Conservation (phyloP, 441 rosid genomes). For the Aleurites moluccanus region DNA sequence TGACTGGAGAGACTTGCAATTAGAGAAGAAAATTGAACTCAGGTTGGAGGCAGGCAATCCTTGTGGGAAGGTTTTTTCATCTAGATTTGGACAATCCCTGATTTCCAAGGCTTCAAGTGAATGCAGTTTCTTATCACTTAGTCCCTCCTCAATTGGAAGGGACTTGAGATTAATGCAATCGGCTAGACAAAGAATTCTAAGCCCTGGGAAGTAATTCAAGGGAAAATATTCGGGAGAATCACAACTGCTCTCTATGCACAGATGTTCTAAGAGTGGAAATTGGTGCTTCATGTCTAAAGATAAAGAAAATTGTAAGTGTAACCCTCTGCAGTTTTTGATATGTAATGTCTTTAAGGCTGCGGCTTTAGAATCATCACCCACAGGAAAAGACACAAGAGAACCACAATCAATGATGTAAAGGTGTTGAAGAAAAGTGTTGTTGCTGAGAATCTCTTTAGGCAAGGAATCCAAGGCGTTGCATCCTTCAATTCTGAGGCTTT, state of each 20-base stretch:
- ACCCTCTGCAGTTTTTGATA: background rate
- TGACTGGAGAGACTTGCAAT: slow-evolving; percentile 6
- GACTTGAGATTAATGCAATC: background rate
- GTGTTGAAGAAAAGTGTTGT: background rate
- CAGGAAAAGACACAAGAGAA: background rate
- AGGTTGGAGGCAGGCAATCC: slow-evolving; percentile 13
- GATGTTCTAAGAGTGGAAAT: background rate
- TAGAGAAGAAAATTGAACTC: background rate
- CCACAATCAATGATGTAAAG: background rate
- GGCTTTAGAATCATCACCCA: no score
- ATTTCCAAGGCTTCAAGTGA: slow-evolving; percentile 5
- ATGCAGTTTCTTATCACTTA: no score
- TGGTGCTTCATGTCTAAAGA: background rate
- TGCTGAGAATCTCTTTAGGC: background rate
- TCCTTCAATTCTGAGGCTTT: slow-evolving; percentile 1
- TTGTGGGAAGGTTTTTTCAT: background rate
- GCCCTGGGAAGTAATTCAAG: background rate
- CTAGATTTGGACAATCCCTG: slow-evolving; percentile 11
- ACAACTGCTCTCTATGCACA: background rate
- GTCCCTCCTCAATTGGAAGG: background rate
- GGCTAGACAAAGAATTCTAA: background rate
- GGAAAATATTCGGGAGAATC: background rate
- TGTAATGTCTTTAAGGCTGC: background rate
- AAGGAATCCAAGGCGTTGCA: background rate
- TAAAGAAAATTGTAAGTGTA: background rate